Evolutionary conservation across 2,329 filamentous ascomycete genomes (phyloP), one percentile per base, ranked within the genome.

Genomic region (Botrytis deweyae): DNA sequence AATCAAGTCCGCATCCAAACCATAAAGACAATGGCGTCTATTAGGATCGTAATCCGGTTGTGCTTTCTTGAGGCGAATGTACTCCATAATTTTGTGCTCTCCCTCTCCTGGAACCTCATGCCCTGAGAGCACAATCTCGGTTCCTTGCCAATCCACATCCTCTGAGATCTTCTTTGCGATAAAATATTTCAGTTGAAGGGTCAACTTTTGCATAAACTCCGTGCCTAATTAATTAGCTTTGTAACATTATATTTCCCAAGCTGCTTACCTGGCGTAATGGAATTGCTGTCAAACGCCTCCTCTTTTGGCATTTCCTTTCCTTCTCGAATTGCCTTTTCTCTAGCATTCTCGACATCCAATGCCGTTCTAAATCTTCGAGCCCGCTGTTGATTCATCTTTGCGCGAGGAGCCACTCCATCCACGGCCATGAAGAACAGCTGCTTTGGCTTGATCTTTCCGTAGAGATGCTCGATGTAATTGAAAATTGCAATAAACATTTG

Each of bases 51-150:
- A 99, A 76, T 91, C 90, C 3, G 93, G 93, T 83, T 99, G 96
- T 67, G 95, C 94, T 86, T 98, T 98, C 76, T 96, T 93, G 83
- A 97, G 93, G 78, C 96, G 93, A 83, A 99, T 99, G 83, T 99
- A 99, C 84, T 99, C 97, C 96, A 99, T 99, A 84, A 99, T 97
- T 86, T 99, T 99, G 86, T 99, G 96, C 84, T 99, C 96, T 79
- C 96, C 96, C 84, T 99, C 97, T 79, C 96, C 96, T 10, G 96
- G 96, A 40, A 98, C 95, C 83, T 99, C 97, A 81, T 99, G 97
- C 72, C 97, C 96, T 9, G 96, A 99, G 74, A 99, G 88, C 71
- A 99, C 94, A 79, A 99, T 91, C 81, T 98, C 95, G 77, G 97
- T 96, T 75, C 93, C 93, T 84, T 99, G 96, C 96, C 96, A 99